Evolutionary conservation across 768 basidiomycete species (phyloP), one percentile per base, ranked within the genome.

Genomic region (Arthromyces matolae): DNA sequence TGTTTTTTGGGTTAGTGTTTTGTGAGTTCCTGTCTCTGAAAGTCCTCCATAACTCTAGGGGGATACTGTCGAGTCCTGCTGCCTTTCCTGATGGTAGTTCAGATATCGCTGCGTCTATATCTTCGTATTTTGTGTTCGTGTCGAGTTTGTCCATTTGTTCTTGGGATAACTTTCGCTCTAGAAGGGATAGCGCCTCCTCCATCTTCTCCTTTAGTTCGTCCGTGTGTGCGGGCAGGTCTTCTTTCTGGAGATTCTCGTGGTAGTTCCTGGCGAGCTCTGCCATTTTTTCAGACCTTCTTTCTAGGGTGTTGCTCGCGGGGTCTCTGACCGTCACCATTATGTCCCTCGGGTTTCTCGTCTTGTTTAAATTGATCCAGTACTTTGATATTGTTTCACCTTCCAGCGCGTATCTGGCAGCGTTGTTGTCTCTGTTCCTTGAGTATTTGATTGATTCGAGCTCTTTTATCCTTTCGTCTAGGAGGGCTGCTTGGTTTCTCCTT

Each of bases 41-140:
- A 0, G 10, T 10, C 24, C 63, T 66, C 59, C 61, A 68, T 0
- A 67, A 13, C 25, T 71, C 64, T 18, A 53, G 29, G 7, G 47
- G 42, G 2, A 58, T 49, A 4, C 57, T 47, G 28, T 61, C 57
- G 1, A 55, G 8, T 0, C 60, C 57, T 5, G 60, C 27, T 8
- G 59, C 59, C 19, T 56, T 58, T 0, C 54, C 54, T 39, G 53
- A 45, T 18, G 45, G 46, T 2, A 52, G 41, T n/a, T 22, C 31
- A 40, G 34, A 20, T 0, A 54, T 47, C 1, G 57, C 52, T 23
- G 45, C 4, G 1, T 8, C 12, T 0, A 58, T 41, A 31, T 60
- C 47, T 13, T 47, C 22, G 12, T 18, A 8, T n/a, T 0, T 13
- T 1, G 45, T 5, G 13, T 1, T 1, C 1, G 3, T 8, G 6